phyloP scores from a whole-genome alignment of 1,284 basidiomycete species.

The Cerioporus squamosus region DNA sequence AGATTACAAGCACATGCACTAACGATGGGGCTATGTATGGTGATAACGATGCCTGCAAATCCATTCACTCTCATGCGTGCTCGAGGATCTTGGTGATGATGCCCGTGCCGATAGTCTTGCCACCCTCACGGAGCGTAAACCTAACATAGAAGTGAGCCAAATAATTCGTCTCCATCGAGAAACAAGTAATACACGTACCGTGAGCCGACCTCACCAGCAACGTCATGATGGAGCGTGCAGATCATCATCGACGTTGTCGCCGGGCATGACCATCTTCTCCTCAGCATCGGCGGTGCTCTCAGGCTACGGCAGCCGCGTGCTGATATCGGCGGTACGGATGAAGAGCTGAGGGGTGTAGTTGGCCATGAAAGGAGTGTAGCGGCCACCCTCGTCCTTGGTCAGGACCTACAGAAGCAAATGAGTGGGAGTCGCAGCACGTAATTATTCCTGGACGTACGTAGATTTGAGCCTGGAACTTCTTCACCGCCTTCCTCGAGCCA shows the following conservation, averaged over 20 bases:
- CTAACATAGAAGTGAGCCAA: constrained; percentile 36
- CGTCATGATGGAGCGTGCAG: constrained; percentile 85
- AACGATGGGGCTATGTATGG: constrained; percentile 21
- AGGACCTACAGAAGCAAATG: constrained; percentile 59
- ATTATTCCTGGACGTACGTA: constrained; percentile 59
- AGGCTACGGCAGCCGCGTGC: constrained; percentile 86
- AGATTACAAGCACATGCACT: constrained; percentile 33
- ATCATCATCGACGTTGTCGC: constrained; percentile 97
- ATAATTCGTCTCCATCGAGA: too few species aligned
- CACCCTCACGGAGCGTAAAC: constrained; percentile 98
- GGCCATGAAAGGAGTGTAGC: constrained; percentile 96
- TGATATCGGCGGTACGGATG: constrained; percentile 96
- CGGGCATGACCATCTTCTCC: constrained; percentile 97
- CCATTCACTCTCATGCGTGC: constrained; percentile 31
- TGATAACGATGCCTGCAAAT: constrained; percentile 23
- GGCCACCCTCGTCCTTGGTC: constrained; percentile 96
- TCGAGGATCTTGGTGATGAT: constrained; percentile 85
- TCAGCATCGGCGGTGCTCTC: constrained; percentile 76
- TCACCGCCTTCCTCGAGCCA: constrained; percentile 93
- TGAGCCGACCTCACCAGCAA: constrained; percentile 91
- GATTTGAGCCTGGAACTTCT: constrained; percentile 93
- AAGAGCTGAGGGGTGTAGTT: constrained; percentile 98
- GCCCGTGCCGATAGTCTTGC: constrained; percentile 93
- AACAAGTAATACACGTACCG: constrained; percentile 53
- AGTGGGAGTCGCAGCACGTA: not conserved